Conservation (phyloP, 305 asterid species). For the Striga hermonthica region DNA sequence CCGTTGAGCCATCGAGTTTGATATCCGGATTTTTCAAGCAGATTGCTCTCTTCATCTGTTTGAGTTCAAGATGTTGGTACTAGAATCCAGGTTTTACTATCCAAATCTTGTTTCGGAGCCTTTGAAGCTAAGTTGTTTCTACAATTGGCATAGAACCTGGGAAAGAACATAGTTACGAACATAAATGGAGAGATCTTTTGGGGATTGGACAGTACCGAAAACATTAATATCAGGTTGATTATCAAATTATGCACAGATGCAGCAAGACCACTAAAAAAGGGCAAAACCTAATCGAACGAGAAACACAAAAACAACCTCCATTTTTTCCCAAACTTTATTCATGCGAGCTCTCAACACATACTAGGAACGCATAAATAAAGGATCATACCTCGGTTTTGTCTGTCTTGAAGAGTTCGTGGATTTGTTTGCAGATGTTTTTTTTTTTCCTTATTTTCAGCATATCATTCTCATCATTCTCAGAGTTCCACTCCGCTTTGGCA, state of each 20-base stretch:
- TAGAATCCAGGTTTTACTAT: slow-evolving; percentile 17
- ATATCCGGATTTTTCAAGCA: slow-evolving; percentile 28
- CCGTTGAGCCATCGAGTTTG: slow-evolving; percentile 57
- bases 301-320: slow-evolving; percentile 15
- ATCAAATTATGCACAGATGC: background rate
- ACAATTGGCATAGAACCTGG: slow-evolving; percentile 28
- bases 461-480: slow-evolving; percentile 8
- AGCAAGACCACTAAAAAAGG: slow-evolving; percentile 2
- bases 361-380: background rate
- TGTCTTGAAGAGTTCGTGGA: slow-evolving; percentile 16
- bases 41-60: slow-evolving; percentile 39
- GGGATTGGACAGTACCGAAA: slow-evolving; percentile 5
- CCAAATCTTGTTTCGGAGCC: slow-evolving; percentile 19
- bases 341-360: slow-evolving; percentile 5
- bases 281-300: slow-evolving; percentile 15
- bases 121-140: slow-evolving; percentile 25
- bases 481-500: slow-evolving; percentile 1
- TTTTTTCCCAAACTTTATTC: slow-evolving; percentile 7
- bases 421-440: slow-evolving; percentile 8
- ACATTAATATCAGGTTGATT: background rate
- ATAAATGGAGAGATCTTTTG: slow-evolving; percentile 13
- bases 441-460: slow-evolving; percentile 8
- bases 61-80: slow-evolving; percentile 28
- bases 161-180: slow-evolving; percentile 5
- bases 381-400: slow-evolving; percentile 27